Evolutionary conservation across 202 grass and related monocot species (phyloP).

Genomic region (Hordeum pubiflorum): DNA sequence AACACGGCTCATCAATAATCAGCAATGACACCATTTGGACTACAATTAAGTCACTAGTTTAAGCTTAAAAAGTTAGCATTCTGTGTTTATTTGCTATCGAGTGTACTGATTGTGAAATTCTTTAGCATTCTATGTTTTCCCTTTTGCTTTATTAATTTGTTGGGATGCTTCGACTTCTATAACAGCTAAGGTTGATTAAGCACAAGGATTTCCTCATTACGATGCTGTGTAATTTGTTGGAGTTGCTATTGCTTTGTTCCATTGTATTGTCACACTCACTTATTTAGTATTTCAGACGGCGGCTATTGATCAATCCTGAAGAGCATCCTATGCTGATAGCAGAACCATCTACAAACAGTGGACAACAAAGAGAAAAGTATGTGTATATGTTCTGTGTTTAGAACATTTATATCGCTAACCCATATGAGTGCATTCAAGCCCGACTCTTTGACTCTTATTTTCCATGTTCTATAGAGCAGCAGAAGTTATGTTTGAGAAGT

Average conservation of each 20-base stretch:
- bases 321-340: constrained; percentile 98
- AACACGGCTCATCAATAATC: constrained; percentile 3
- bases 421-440: background rate
- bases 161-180: background rate
- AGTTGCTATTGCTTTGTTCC: background rate
- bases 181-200: background rate
- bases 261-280: background rate
- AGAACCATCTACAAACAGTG: constrained; percentile 80
- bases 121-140: background rate
- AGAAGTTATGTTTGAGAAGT: constrained; percentile 98
- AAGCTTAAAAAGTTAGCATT: background rate
- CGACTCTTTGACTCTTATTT: constrained; percentile 25
- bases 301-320: constrained; percentile 90
- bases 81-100: background rate
- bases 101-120: background rate
- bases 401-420: background rate
- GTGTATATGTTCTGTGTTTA: constrained; percentile 23
- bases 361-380: constrained; percentile 93
- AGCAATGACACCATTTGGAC: background rate
- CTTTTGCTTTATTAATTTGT: background rate
- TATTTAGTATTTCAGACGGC: constrained; percentile 43
- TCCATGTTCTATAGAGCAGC: constrained; percentile 59
- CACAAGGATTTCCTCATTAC: background rate
- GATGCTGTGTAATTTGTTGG: background rate
- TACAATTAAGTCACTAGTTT: constrained; percentile 5